Evolutionary conservation across 1,284 basidiomycete genomes (phyloP).

Genomic region (Schizophyllum commune): DNA sequence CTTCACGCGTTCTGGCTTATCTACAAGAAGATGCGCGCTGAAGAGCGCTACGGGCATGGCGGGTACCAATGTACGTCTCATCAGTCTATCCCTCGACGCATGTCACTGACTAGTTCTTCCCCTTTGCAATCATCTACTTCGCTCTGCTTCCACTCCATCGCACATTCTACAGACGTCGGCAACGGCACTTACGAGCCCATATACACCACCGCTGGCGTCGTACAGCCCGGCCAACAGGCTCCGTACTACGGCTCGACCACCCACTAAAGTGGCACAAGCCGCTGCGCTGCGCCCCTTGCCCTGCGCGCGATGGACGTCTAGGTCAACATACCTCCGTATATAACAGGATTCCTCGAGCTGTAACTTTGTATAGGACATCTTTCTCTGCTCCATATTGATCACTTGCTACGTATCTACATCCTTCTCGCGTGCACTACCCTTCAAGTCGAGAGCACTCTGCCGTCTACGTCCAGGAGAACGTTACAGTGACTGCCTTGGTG

Average conservation of each 20-base stretch:
- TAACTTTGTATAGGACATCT: too few relatives aligned
- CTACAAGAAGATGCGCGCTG: constrained; percentile 72
- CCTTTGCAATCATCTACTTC: background rate
- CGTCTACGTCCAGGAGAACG: too few relatives aligned
- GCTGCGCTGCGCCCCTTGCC: too few relatives aligned
- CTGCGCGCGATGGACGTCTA: too few relatives aligned
- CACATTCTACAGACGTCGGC: constrained; percentile 41
- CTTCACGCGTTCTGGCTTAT: constrained; percentile 67
- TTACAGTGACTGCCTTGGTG: too few relatives aligned
- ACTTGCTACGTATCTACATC: too few relatives aligned
- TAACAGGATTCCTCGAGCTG: too few relatives aligned
- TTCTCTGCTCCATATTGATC: too few relatives aligned
- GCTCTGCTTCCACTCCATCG: too few relatives aligned
- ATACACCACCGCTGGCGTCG: constrained; percentile 18
- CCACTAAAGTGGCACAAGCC: constrained; percentile 1
- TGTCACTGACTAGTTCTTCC: background rate
- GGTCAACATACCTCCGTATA: too few relatives aligned
- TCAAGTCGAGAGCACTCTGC: too few relatives aligned
- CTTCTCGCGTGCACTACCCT: too few relatives aligned
- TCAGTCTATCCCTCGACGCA: background rate
- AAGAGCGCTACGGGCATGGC: constrained; percentile 63
- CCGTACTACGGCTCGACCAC: constrained; percentile 34
- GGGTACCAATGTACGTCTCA: constrained; percentile 52
- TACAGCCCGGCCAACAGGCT: constrained; percentile 20
- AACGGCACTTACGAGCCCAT: constrained; percentile 46